Evolutionary conservation across 1,139 yeast genomes (phyloP).

Genomic region (Pichia sp.): DNA sequence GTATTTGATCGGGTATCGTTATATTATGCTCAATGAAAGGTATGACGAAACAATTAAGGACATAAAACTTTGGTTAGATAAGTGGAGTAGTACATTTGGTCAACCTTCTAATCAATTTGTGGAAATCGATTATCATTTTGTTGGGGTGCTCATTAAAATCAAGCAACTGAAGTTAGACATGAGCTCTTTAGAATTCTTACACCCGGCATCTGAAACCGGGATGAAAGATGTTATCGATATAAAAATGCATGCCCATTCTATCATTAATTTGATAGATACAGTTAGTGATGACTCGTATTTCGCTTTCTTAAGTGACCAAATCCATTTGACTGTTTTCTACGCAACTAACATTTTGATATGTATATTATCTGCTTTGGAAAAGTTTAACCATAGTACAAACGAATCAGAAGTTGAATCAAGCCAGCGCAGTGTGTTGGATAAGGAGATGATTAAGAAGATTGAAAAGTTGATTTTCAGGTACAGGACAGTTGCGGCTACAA

Average conservation of each 20-base stretch:
- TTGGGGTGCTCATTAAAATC: constrained; percentile 45
- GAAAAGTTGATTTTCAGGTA: constrained; percentile 11
- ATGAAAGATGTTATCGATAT: constrained; percentile 5
- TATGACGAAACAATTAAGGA: constrained; percentile 16
- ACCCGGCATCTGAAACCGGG: not conserved
- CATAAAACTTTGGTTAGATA: constrained; percentile 57
- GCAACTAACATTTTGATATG: constrained; percentile 44
- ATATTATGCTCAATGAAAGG: constrained; percentile 38
- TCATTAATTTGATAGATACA: constrained; percentile 33
- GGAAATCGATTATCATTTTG: constrained; percentile 67
- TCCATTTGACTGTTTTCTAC: constrained; percentile 55
- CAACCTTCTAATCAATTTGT: constrained; percentile 77
- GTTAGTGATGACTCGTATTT: constrained; percentile 59
- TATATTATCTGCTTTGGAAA: constrained; percentile 17
- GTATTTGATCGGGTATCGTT: constrained; percentile 58
- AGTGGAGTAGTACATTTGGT: constrained; percentile 66
- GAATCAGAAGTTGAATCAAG: not conserved
- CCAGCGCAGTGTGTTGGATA: not conserved
- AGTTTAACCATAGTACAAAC: not conserved
- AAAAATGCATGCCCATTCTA: constrained; percentile 5
- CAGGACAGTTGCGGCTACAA: constrained; percentile 15
- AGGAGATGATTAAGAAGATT: constrained; percentile 3
- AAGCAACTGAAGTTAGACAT: constrained; percentile 32
- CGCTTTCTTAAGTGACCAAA: constrained; percentile 65
- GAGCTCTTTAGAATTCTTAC: constrained; percentile 1